Base-by-base conservation (phyloP, 805 yeast species). In the Schizosaccharomyces lindneri region DNA sequence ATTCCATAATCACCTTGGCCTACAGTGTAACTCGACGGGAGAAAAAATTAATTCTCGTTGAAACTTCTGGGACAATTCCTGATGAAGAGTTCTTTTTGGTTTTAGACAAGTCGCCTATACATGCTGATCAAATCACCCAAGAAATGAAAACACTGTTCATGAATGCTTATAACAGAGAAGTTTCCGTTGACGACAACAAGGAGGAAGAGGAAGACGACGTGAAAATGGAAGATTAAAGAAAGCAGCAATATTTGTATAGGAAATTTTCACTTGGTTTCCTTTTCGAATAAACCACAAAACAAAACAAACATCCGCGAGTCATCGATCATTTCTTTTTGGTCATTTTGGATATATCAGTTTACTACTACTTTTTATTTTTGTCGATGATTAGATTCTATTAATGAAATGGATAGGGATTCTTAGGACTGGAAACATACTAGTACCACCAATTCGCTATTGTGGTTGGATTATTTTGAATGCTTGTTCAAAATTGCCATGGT, bases 391-490 rank as follows among this genome's bases (percentile, higher is more conserved):
- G 41, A 36, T 36, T 36, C 41, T 36, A 13, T 36, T 36, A 36
- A 36, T 36, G 41, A 36, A 36, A 36, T 36, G 41, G 13, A 36
- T 36, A 36, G 41, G 41, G 41, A 13, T 59, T 21, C 48, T 66
- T 29, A 81, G 81, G 55, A 64, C 74, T 17, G 70, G 79, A 36
- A 36, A 36, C 1, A 31, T 2, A 31, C 32, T 31, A 27, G 27
- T 27, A 27, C 27, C 27, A 27, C 27, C 27, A 27, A 27, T 27
- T 27, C 3, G 27, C 32, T 31, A 1, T 31, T 31, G 32, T n/a
- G n/a, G 27, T 27, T 27, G 27, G 3, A 27, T 27, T 27, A 27
- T 27, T 2, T 27, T 27, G 27, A 27, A 27, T 27, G 27, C 27
- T 27, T 27, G 27, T 3, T 27, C 27, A 27, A 27, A 27, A 27